Base-by-base conservation (phyloP, 805 yeast genomes). In the Suhomyces faveliae region DNA sequence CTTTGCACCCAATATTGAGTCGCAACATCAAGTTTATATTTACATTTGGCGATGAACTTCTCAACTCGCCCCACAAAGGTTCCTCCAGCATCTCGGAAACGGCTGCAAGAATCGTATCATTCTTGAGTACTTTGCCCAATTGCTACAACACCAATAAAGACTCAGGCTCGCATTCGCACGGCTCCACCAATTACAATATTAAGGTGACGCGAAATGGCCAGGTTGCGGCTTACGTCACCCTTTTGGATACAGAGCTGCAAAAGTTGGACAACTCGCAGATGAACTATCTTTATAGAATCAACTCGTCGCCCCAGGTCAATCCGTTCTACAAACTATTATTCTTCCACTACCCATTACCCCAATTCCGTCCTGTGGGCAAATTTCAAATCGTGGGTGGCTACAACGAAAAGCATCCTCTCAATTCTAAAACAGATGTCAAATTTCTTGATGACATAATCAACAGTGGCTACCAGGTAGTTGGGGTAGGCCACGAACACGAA, bases 401-500 rank as follows among this genome's bases (percentile, higher is more conserved):
- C 50, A 63, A 67, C 47, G 70, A 70, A 43, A 70, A 69, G 50
- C 74, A 67, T 42, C 59, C 60, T 2, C 56, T 73, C 37, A 51
- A 57, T n/a, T 53, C 68, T 8, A 54, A 55, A 5, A 64, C 72
- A 4, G 65, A 63, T 50, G 35, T 37, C n/a, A 55, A 61, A 39
- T 57, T 68, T 43, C 60, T 61, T 44, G 62, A 64, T 24, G 77
- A 73, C 49, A 58, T 72, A 22, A 54, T 63, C 35, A 59, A 60
- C 40, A 60, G 68, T 41, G 70, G 70, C 7, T 71, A 71, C 51
- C 57, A 67, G 30, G 74, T 60, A 5, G 64, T 71, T 0, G 61
- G 68, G 6, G 76, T 70, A 4, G 75, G 76, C 6, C 76, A 73
- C 50, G 77, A 73, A 51, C 77, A 73, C 51, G 71, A 67, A 39